Evolutionary conservation across 306 rosid species (phyloP).

Genomic region (Medicago ruthenica): DNA sequence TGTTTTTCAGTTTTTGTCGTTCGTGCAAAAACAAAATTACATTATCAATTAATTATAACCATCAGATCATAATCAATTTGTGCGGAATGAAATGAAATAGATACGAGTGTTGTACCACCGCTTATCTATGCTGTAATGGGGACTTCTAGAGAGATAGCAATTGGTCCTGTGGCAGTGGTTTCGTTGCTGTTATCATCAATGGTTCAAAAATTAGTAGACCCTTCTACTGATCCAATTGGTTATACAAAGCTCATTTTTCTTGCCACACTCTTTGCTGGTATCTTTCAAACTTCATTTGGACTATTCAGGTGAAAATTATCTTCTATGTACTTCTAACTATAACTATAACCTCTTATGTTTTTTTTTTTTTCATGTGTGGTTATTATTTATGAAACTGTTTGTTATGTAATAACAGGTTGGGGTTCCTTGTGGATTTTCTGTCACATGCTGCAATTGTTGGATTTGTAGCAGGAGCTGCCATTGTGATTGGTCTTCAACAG

Average conservation of each 20-base stretch:
- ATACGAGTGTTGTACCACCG: constrained; percentile 92
- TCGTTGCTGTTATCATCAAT: constrained; percentile 78
- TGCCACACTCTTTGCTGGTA: constrained; percentile 79
- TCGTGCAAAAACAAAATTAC: neutral
- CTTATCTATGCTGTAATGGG: constrained; percentile 91
- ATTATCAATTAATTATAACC: neutral
- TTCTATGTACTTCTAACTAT: neutral
- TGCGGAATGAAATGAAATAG: constrained; percentile 44
- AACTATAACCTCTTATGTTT: no score
- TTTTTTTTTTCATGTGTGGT: neutral
- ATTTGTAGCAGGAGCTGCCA: constrained; percentile 79
- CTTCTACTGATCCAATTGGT: constrained; percentile 60
- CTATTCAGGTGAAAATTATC: constrained; percentile 55
- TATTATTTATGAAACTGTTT: neutral
- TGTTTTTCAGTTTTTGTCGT: neutral
- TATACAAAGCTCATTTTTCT: constrained; percentile 74
- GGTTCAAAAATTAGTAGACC: constrained; percentile 67
- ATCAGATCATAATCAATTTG: neutral
- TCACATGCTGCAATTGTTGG: constrained; percentile 80
- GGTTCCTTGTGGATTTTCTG: constrained; percentile 75
- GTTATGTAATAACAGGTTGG: constrained; percentile 54
- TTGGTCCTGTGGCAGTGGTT: constrained; percentile 92
- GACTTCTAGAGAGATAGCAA: constrained; percentile 79
- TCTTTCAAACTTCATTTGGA: constrained; percentile 81
- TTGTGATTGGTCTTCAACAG: constrained; percentile 83